phyloP scores from a whole-genome alignment of 2,329 filamentous ascomycete species.

The Microdochium paspali region DNA sequence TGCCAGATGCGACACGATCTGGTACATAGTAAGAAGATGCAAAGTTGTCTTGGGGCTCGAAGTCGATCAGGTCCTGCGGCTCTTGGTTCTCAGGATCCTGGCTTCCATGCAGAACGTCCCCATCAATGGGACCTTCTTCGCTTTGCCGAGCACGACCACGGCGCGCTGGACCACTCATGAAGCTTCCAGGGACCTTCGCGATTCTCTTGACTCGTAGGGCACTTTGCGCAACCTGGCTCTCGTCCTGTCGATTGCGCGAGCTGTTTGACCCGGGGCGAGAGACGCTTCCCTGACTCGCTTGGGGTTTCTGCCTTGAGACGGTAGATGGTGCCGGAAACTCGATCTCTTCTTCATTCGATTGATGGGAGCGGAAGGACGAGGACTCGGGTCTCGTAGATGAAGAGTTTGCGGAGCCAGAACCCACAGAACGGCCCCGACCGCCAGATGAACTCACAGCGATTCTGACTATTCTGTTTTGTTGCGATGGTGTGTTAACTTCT shows the following conservation, averaged over 20 bases:
- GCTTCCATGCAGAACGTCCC: conserved; percentile 39
- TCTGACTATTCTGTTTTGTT: conserved; percentile 42
- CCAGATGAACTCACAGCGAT: conserved; percentile 44
- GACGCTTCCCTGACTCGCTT: conserved; percentile 39
- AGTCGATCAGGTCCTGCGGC: conserved; percentile 21
- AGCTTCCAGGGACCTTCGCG: conserved; percentile 65
- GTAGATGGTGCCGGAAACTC: conserved; percentile 31
- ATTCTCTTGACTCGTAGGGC: conserved; percentile 72
- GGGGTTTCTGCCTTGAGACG: conserved; percentile 33
- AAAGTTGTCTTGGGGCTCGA: conserved; percentile 23
- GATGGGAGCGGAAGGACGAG: conserved; percentile 22
- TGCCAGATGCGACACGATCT: conserved; percentile 46
- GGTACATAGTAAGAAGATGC: conserved; percentile 35
- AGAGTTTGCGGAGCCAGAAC: conserved; percentile 22
- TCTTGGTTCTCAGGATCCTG: conserved; percentile 33
- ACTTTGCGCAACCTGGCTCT: conserved; percentile 57
- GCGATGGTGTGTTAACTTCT: conserved; percentile 45
- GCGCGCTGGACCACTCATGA: conserved; percentile 71
- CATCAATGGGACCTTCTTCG: conserved; percentile 59
- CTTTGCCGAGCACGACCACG: conserved; percentile 60
- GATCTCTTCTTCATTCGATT: conserved; percentile 23
- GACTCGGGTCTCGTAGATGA: conserved; percentile 20
- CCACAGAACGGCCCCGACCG: conserved; percentile 24
- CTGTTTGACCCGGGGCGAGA: conserved; percentile 42
- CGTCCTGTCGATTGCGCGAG: conserved; percentile 42